Conservation (phyloP, 164 flowering plant species). For the Saururus chinensis region DNA sequence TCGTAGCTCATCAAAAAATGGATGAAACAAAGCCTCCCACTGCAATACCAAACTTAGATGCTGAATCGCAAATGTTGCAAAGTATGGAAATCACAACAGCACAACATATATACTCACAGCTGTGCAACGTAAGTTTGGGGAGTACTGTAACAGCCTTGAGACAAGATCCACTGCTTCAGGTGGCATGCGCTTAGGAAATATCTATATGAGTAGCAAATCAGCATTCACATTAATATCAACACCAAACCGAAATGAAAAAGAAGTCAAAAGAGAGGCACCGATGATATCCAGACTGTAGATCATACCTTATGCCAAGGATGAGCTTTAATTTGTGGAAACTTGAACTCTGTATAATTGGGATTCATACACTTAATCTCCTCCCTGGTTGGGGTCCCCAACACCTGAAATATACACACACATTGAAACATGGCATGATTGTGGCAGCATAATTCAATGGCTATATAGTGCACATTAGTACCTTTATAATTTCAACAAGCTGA, state of each 20-base stretch:
- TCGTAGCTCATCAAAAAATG: conserved; percentile 74
- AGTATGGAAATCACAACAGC: background rate
- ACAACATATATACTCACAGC: conserved; percentile 33
- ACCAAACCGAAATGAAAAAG: background rate
- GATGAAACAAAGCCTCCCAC: conserved; percentile 63
- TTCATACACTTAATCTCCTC: conserved; percentile 68
- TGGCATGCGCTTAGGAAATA: conserved; percentile 59
- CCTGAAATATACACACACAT: conserved; percentile 18
- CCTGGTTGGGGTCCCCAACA: conserved; percentile 59
- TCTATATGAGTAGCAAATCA: conserved; percentile 16
- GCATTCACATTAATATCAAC: background rate
- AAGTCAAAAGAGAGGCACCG: background rate
- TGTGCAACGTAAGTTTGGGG: conserved; percentile 46
- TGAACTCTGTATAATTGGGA: conserved; percentile 50
- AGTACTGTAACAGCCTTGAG: conserved; percentile 48
- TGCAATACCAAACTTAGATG: conserved; percentile 19
- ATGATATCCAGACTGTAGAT: background rate
- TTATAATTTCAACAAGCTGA: conserved; percentile 49
- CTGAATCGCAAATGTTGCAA: background rate
- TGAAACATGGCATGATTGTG: background rate
- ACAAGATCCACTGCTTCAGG: conserved; percentile 63
- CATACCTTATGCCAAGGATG: conserved; percentile 73
- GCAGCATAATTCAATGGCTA: background rate
- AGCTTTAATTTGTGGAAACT: conserved; percentile 48
- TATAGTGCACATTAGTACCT: conserved; percentile 20